These are phyloP conservation scores for Cladosporium halotolerans DNA, from an alignment of 2,329 filamentous ascomycete genomes.

Conservation along the genomic window DNA sequence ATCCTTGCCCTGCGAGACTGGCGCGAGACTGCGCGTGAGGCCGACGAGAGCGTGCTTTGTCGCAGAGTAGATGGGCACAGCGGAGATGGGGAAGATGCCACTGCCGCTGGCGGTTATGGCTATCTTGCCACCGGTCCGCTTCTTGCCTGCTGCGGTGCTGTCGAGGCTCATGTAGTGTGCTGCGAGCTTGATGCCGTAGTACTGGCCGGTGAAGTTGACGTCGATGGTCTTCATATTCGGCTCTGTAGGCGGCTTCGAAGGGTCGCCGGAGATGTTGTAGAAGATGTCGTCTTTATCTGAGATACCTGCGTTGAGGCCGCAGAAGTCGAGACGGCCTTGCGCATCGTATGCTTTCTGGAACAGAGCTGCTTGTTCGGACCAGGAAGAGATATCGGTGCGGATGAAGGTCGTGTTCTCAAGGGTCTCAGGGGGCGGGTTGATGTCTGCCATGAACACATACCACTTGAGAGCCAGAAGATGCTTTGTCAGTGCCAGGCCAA, in stretches of 20 bases:
- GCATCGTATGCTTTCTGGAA: constrained; percentile 22
- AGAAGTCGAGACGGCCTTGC: constrained; percentile 27
- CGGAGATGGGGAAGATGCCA: constrained; percentile 30
- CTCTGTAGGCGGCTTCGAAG: constrained; percentile 22
- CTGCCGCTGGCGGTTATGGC: constrained; percentile 31
- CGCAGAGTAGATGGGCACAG: constrained; percentile 36
- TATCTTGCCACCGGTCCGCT: constrained; percentile 25
- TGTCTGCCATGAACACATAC: constrained; percentile 40
- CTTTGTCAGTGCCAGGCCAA: constrained; percentile 39
- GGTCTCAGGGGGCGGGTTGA: constrained; percentile 32
- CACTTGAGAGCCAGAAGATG: constrained; percentile 36
- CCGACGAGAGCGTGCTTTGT: constrained; percentile 39
- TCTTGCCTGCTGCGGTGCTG: constrained; percentile 14
- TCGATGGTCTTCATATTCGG: constrained; percentile 31
- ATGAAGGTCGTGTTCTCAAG: constrained; percentile 30
- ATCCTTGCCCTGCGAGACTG: constrained; percentile 28
- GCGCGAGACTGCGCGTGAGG: constrained; percentile 32
- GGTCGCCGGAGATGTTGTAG: constrained; percentile 17
- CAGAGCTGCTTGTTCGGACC: constrained; percentile 20
- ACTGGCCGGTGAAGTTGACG: constrained; percentile 29
- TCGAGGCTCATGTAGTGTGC: constrained; percentile 32
- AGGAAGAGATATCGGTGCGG: constrained; percentile 28
- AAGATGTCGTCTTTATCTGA: constrained; percentile 33
- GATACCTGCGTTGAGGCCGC: constrained; percentile 30
- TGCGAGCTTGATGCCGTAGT: constrained; percentile 34